These are phyloP conservation scores for Monosporascus sp. DNA, from an alignment of 2,329 filamentous ascomycete genomes.

Conservation along the genomic window DNA sequence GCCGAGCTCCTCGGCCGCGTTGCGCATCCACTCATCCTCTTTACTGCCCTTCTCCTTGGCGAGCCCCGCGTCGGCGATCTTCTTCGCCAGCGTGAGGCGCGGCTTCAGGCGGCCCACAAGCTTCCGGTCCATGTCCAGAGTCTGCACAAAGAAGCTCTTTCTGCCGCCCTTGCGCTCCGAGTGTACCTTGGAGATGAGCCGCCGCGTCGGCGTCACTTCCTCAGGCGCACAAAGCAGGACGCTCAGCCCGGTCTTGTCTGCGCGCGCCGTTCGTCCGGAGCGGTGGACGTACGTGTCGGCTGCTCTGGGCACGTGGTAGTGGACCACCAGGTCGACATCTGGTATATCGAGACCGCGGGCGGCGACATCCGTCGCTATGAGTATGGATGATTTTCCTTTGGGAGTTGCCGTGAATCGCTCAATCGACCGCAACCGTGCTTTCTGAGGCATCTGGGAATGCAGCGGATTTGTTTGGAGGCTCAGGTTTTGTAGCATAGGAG, in stretches of 20 bases:
- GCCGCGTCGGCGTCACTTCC: slow-evolving; percentile 77
- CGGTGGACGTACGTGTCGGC: slow-evolving; percentile 95
- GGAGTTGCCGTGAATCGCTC: slow-evolving; percentile 75
- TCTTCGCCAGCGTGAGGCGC: slow-evolving; percentile 76
- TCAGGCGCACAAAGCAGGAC: slow-evolving; percentile 88
- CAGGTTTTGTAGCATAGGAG: slow-evolving; percentile 78
- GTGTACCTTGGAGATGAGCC: slow-evolving; percentile 86
- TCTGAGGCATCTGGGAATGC: slow-evolving; percentile 94
- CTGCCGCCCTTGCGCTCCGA: slow-evolving; percentile 43
- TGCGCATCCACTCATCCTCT: slow-evolving; percentile 78
- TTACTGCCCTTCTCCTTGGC: slow-evolving; percentile 84
- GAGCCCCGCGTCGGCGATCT: slow-evolving; percentile 73
- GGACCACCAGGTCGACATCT: slow-evolving; percentile 80
- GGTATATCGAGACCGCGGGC: slow-evolving; percentile 92
- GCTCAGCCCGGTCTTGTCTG: slow-evolving; percentile 69
- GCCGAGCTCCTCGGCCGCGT: slow-evolving; percentile 84
- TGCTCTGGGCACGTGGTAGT: slow-evolving; percentile 89
- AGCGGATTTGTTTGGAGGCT: slow-evolving; percentile 70
- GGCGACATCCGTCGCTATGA: slow-evolving; percentile 90
- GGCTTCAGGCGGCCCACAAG: slow-evolving; percentile 72
- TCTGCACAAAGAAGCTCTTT: slow-evolving; percentile 66
- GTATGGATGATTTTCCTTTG: slow-evolving; percentile 53
- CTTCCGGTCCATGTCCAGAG: slow-evolving; percentile 76
- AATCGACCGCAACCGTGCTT: slow-evolving; percentile 86
- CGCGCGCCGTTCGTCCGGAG: slow-evolving; percentile 89